These are phyloP conservation scores for Echeveria elegans DNA, from an alignment of 164 flowering plant species.

Conservation along the genomic window DNA sequence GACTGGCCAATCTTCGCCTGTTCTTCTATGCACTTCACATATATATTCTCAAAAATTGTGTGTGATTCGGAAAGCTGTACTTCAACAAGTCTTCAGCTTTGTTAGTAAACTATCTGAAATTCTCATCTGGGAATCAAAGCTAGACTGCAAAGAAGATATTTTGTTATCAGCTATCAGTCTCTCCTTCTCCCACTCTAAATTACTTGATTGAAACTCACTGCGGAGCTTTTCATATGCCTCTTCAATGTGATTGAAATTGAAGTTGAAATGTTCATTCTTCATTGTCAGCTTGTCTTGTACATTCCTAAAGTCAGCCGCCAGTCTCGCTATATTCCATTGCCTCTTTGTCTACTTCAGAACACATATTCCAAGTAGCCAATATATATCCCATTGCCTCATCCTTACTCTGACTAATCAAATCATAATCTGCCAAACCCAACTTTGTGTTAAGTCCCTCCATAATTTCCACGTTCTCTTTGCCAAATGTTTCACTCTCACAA, in stretches of 20 bases:
- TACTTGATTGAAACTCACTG: conserved; percentile 25
- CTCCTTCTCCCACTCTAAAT: conserved; percentile 49
- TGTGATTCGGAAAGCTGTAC: conserved; percentile 36
- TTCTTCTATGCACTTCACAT: conserved; percentile 34
- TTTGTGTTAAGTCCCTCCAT: conserved; percentile 25
- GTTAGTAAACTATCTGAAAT: conserved; percentile 28
- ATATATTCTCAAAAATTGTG: conserved; percentile 27
- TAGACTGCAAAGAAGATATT: conserved; percentile 29
- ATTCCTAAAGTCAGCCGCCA: conserved; percentile 36
- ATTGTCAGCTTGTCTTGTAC: conserved; percentile 45
- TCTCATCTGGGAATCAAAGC: conserved; percentile 42
- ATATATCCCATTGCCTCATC: conserved; percentile 12
- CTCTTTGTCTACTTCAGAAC: conserved; percentile 31
- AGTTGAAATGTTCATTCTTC: conserved; percentile 72
- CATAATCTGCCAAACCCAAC: conserved; percentile 35
- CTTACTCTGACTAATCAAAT: conserved; percentile 18
- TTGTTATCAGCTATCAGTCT: conserved; percentile 31
- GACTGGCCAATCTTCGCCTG: conserved; percentile 27
- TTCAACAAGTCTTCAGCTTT: conserved; percentile 36
- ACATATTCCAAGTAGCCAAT: conserved; percentile 28
- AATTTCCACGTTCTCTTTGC: conserved; percentile 24
- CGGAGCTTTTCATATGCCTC: conserved; percentile 50
- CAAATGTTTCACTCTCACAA: conserved; percentile 21
- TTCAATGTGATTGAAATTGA: conserved; percentile 51
- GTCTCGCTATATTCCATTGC: conserved; percentile 20